Conservation (phyloP, 306 rosid genomes). For the Inga laurina region DNA sequence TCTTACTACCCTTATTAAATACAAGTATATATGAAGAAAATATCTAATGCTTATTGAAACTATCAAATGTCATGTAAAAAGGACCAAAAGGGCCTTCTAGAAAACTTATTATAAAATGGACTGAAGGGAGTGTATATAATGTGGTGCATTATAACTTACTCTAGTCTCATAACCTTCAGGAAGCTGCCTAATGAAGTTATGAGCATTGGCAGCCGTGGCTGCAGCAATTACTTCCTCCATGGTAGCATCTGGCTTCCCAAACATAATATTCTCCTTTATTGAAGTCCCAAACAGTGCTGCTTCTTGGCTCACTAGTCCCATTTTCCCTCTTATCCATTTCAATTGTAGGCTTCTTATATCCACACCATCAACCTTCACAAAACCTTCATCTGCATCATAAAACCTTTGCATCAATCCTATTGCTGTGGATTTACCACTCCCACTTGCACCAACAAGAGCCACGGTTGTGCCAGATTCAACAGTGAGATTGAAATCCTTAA, state of each 20-base stretch:
- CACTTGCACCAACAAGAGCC: constrained; percentile 95
- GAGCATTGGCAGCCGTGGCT: constrained; percentile 88
- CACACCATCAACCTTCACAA: constrained; percentile 66
- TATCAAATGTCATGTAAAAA: too few species aligned
- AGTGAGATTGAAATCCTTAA: constrained; percentile 68
- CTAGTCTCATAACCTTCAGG: constrained; percentile 93
- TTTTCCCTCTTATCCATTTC: constrained; percentile 81
- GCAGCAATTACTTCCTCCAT: constrained; percentile 84
- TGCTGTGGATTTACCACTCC: constrained; percentile 93
- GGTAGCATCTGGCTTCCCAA: constrained; percentile 85
- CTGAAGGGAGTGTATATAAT: not conserved
- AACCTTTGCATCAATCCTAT: constrained; percentile 81
- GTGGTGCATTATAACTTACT: constrained; percentile 35
- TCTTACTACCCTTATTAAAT: too few species aligned
- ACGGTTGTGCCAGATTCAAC: constrained; percentile 82
- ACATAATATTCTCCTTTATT: constrained; percentile 80
- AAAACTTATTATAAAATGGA: too few species aligned
- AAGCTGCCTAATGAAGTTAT: constrained; percentile 79
- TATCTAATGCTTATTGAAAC: too few species aligned
- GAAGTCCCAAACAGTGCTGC: constrained; percentile 94
- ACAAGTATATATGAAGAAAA: too few species aligned
- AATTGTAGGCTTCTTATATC: constrained; percentile 66
- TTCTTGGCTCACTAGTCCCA: constrained; percentile 98
- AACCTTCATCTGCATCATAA: constrained; percentile 78
- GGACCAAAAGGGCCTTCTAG: too few species aligned